phyloP scores from a whole-genome alignment of 179 eudicot species.

The Vitellaria paradoxa region DNA sequence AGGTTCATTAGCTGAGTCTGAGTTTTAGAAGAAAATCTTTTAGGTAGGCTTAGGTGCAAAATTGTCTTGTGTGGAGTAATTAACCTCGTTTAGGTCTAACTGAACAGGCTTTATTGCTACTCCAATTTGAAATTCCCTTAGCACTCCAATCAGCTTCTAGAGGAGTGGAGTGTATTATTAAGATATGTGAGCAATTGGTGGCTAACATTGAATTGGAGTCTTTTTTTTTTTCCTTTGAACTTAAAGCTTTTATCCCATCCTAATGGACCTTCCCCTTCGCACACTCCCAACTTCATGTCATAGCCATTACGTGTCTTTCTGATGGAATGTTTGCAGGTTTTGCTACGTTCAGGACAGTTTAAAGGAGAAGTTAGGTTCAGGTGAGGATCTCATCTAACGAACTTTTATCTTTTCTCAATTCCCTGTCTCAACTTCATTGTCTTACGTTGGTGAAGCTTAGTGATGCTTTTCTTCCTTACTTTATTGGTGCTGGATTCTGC shows the following conservation, averaged over 20 bases:
- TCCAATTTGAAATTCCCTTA: background rate
- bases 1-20: background rate
- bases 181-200: background rate
- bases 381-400: constrained; percentile 31
- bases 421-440: background rate
- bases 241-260: background rate
- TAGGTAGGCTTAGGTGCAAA: background rate
- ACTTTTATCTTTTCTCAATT: background rate
- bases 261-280: background rate
- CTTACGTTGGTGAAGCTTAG: background rate
- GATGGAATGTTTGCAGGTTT: constrained; percentile 45
- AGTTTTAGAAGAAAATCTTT: background rate
- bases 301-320: constrained; percentile 5
- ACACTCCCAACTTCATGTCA: constrained; percentile 4
- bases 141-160: background rate
- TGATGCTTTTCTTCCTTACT: background rate
- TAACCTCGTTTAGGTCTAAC: background rate
- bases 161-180: background rate
- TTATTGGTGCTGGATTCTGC: background rate
- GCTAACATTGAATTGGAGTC: background rate
- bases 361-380: constrained; percentile 87
- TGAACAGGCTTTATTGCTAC: background rate
- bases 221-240: background rate
- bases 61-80: background rate
- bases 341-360: constrained; percentile 74